Base-by-base conservation (phyloP, 1,284 basidiomycete genomes). In the Tilletia setariae region DNA sequence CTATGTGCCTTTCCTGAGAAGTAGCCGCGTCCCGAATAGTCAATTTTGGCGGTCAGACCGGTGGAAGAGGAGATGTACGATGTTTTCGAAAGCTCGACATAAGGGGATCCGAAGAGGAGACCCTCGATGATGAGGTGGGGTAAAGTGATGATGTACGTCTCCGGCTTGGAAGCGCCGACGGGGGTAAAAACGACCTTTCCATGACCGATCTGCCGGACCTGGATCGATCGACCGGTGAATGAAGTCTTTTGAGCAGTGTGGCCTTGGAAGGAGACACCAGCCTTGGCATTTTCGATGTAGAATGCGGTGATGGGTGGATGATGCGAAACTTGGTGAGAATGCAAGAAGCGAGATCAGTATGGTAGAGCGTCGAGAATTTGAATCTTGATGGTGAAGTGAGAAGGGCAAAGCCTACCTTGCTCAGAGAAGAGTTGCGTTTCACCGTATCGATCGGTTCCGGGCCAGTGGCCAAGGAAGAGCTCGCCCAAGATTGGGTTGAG, bases 141-240 rank as follows among this genome's bases (percentile, higher is more conserved):
- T 43, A 98, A 87, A 2, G 94, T 97, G 83, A 98, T 91, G 67
- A 98, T 86, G 85, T 92, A 98, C 70, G 89, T 87, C 70, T 79
- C 79, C 68, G 77, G 75, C 49, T 70, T 67, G 81, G 93, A 91
- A 70, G 86, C 85, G 13, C 85, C 84, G 2, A 88, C 85, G 28
- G 89, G 85, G 68, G 86, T 84, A 67, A 95, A 86, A 13, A 88
- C 90, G 53, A 98, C 85, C 40, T 91, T 84, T 3, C 94, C 94
- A 79, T 98, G 95, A 3, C 95, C 95, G 73, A 96, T 91, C 84
- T 98, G 95, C 84, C 92, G 93, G 66, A 98, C 95, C 84, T 89
- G 83, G 66, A 98, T 97, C 71, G 89, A 89, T 7, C 87, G 85
- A 25, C 85, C 85, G 47, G 85, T 86, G 84, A 88, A 88, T 25